Evolutionary conservation across 768 basidiomycete genomes (phyloP).

Genomic region (Calocybe gangraenosa): DNA sequence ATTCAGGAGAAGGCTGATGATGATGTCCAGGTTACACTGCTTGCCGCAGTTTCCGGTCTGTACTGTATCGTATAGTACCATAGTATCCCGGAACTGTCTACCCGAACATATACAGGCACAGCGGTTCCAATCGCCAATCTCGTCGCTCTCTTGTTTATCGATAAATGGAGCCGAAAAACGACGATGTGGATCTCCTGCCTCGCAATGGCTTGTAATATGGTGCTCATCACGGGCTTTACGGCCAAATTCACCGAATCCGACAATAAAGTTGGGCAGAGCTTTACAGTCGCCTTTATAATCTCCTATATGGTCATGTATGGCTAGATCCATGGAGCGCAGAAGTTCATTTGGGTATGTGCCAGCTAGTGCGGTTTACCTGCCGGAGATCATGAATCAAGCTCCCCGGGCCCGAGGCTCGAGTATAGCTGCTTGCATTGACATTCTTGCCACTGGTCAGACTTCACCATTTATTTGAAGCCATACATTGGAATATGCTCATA

Average conservation of each 20-base stretch:
- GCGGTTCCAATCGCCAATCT: conserved; percentile 7
- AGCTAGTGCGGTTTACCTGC: conserved; percentile 4
- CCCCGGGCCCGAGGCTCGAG: conserved; percentile 10
- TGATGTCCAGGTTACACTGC: conserved; percentile 1
- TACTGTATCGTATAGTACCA: background rate
- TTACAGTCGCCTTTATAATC: conserved; percentile 10
- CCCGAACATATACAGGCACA: background rate
- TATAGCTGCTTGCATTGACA: conserved; percentile 4
- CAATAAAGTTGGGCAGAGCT: conserved; percentile 9
- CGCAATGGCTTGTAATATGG: conserved; percentile 10
- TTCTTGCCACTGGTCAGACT: conserved; percentile 4
- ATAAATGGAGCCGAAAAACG: conserved; percentile 10
- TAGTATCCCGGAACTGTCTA: no score
- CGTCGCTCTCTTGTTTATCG: conserved; percentile 7
- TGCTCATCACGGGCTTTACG: conserved; percentile 9
- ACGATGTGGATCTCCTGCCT: conserved; percentile 10
- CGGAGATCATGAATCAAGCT: conserved; percentile 10
- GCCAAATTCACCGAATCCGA: conserved; percentile 1
- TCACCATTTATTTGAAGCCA: background rate
- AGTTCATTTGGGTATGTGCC: conserved; percentile 6
- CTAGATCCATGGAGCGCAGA: background rate
- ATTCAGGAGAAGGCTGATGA: no score
- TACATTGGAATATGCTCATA: no score
- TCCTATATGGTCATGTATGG: conserved; percentile 5
- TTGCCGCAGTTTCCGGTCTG: conserved; percentile 8